Evolutionary conservation across 2,329 filamentous ascomycete species (phyloP), one percentile per base, ranked within the genome.

Genomic region (Aureobasidium sp.): DNA sequence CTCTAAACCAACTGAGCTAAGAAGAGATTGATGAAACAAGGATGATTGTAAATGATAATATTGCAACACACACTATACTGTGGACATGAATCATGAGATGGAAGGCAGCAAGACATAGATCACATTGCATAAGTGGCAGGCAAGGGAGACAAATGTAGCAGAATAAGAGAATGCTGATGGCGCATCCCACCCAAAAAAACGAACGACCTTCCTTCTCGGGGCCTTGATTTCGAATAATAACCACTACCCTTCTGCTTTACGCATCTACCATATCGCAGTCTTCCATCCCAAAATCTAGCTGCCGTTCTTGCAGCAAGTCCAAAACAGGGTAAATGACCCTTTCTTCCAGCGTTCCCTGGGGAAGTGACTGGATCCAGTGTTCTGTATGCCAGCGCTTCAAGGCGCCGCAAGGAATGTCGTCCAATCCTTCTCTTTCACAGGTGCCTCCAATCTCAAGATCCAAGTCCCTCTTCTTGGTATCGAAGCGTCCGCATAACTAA

Each of bases 1-100:
- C 53, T 57, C 53, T 57, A 57, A 57, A 57, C 53, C 53, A 57
- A 57, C 53, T 57, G 53, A 57, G 53, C 53, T 57, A 57, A 57
- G 53, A 39, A 39, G 53, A 57, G 53, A 57, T 57, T 57, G 50
- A 54, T 40, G 22, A 22, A 39, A 37, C 3, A 17, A 2, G 24
- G 2, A 24, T 24, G 24, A 24, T 24, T 24, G 2, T 2, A 24
- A 24, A 24, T 2, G 24, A 24, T 24, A 24, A 24, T n/a, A n/a
- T n/a, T n/a, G n/a, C n/a, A n/a, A n/a, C n/a, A n/a, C n/a, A n/a
- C n/a, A n/a, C n/a, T n/a, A n/a, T n/a, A n/a, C n/a, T n/a, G n/a
- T n/a, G n/a, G n/a, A n/a, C n/a, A n/a, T n/a, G n/a, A n/a, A n/a
- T n/a, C n/a, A n/a, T n/a, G n/a, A n/a, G n/a, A n/a, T n/a, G n/a